Conservation (phyloP, 352 stramenopile species). For the Globisporangium ultimum region DNA sequence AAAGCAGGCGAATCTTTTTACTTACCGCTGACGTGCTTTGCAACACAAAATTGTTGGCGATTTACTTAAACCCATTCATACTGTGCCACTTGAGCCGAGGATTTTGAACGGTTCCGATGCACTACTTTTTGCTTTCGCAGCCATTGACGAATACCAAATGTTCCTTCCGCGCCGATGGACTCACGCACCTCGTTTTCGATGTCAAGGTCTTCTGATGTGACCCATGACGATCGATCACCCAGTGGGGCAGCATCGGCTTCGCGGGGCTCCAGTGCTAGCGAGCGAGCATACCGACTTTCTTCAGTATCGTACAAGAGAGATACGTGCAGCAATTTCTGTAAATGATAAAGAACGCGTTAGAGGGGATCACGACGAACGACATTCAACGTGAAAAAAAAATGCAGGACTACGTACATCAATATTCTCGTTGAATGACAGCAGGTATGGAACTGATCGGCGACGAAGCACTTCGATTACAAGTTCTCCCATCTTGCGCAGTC, state of each 20-base stretch:
- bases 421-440: slow-evolving; percentile 47
- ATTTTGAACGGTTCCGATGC: slow-evolving; percentile 69
- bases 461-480: slow-evolving; percentile 77
- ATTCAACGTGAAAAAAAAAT: background rate
- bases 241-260: slow-evolving; percentile 62
- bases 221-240: slow-evolving; percentile 46
- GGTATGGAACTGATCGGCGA: slow-evolving; percentile 64
- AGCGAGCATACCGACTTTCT: slow-evolving; percentile 74
- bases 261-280: slow-evolving; percentile 69
- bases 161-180: slow-evolving; percentile 71
- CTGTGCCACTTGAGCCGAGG: slow-evolving; percentile 34
- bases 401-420: slow-evolving; percentile 48
- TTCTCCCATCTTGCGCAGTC: slow-evolving; percentile 68
- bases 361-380: background rate
- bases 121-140: slow-evolving; percentile 83
- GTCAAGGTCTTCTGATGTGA: slow-evolving; percentile 57
- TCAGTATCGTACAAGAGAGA: slow-evolving; percentile 65
- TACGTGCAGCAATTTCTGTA: slow-evolving; percentile 67
- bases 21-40: background rate
- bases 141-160: slow-evolving; percentile 78
- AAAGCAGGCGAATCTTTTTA: background rate
- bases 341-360: background rate
- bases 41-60: too few species aligned
- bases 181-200: slow-evolving; percentile 76
- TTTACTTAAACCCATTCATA: slow-evolving; percentile 71